Evolutionary conservation across 2,329 filamentous ascomycete species (phyloP).

Genomic region (Sclerotinia minor): DNA sequence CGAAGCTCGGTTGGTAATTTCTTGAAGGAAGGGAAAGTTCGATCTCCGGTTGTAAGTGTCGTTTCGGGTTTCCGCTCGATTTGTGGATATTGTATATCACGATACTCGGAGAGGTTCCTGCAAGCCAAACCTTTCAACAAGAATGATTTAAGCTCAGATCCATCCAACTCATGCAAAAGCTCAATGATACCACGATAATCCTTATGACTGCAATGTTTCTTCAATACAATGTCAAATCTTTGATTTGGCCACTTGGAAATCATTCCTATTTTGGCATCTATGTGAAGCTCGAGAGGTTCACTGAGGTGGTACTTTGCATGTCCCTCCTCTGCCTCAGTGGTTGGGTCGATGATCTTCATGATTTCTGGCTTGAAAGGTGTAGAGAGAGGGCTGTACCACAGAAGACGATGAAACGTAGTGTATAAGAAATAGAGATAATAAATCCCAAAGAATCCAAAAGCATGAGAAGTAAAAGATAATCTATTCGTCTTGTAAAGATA

Average conservation of each 20-base stretch:
- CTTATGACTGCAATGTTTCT: slow-evolving; percentile 3
- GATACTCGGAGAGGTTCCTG: slow-evolving; percentile 16
- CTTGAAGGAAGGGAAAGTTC: not conserved
- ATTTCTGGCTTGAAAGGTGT: not conserved
- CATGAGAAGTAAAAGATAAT: not conserved
- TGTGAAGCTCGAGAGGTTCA: not conserved
- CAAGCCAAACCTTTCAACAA: slow-evolving; percentile 2
- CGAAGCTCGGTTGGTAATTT: slow-evolving; percentile 9
- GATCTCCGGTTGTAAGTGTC: not conserved
- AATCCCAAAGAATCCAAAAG: not conserved
- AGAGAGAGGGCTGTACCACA: not conserved
- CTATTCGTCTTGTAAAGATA: slow-evolving; percentile 3
- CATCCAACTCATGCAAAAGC: not conserved
- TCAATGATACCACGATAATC: slow-evolving; percentile 13
- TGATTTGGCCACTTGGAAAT: slow-evolving; percentile 19
- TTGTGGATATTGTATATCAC: not conserved
- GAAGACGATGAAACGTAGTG: not conserved
- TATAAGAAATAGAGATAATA: not conserved
- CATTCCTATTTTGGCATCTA: slow-evolving; percentile 1
- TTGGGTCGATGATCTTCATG: slow-evolving; percentile 5
- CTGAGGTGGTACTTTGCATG: not conserved
- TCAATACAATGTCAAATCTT: not conserved
- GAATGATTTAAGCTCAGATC: not conserved
- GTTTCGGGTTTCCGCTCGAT: not conserved
- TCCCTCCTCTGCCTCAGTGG: not conserved